These are phyloP conservation scores for Tardiomyces blankii DNA, from an alignment of 1,139 yeast species.

Conservation along the genomic window DNA sequence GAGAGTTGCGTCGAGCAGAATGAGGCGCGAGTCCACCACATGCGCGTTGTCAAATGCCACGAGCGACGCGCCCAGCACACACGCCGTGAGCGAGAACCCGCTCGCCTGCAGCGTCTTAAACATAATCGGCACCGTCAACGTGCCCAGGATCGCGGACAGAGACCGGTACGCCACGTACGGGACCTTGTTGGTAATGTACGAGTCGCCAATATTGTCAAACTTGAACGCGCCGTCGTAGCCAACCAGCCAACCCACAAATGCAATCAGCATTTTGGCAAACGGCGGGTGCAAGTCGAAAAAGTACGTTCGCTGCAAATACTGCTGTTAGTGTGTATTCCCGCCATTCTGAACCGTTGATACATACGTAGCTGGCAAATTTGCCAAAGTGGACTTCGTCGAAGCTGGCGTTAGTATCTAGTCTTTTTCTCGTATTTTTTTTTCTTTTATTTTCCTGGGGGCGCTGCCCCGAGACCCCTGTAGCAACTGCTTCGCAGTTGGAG, in stretches of 20 bases:
- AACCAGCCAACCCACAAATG: constrained; percentile 76
- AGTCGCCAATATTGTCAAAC: constrained; percentile 83
- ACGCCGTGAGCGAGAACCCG: constrained; percentile 69
- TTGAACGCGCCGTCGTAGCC: constrained; percentile 88
- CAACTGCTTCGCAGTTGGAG: too few species aligned
- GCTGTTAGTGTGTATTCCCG: constrained; percentile 17
- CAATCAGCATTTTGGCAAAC: constrained; percentile 86
- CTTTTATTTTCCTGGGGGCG: too few species aligned
- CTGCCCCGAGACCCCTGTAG: too few species aligned
- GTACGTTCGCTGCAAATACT: constrained; percentile 27
- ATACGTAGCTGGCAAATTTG: constrained; percentile 69
- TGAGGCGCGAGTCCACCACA: constrained; percentile 79
- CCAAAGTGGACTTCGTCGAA: constrained; percentile 99
- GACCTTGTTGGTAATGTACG: constrained; percentile 61
- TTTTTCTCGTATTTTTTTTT: constrained; percentile 4
- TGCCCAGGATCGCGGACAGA: constrained; percentile 72
- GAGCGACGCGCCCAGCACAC: constrained; percentile 67
- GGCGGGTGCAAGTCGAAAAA: constrained; percentile 98
- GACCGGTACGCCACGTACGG: constrained; percentile 87
- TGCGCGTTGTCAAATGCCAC: constrained; percentile 91
- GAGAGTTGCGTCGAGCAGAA: constrained; percentile 82
- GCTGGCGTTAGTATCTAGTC: not conserved
- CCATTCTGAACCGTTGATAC: too few species aligned
- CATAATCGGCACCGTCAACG: constrained; percentile 70
- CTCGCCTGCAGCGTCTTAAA: constrained; percentile 75